Base-by-base conservation (phyloP, 163 green algal species). In the Prototheca cutis region DNA sequence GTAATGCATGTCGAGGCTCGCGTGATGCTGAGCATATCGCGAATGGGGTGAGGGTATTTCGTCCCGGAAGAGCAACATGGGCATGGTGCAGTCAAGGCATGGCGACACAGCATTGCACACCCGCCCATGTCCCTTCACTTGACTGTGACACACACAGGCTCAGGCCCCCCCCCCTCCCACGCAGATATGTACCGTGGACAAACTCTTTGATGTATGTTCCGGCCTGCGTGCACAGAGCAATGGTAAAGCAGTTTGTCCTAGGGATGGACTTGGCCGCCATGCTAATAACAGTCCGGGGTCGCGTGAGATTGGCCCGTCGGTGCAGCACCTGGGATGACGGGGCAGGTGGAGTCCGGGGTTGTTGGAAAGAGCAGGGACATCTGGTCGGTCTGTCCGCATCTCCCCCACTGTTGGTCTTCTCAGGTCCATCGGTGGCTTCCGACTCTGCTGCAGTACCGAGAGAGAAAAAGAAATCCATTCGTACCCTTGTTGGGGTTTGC, bases 201-300 rank as follows among this genome's bases (percentile, higher is more conserved):
- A 92, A 88, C 69, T 93, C 84, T 32, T 95, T 95, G 65, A 95
- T 77, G 63, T 95, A 95, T 6, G 82, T 90, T 17, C 87, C 87
- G n/a, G 85, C 85, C 62, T 82, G 63, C 19, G 76, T 78, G 17
- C 57, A 40, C 40, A 83, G 63, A 13, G 28, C 59, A 33, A 85
- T 65, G 10, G 62, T 15, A 55, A 79, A 67, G 51, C 69, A 66
- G 32, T 45, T 19, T 40, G 19, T 6, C 10, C 48, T 61, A 2
- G 40, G 19, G 4, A 81, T 55, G 45, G 21, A 34, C 40, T 73
- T 34, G 24, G 40, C 49, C 3, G 30, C 27, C 66, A 85, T 68
- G n/a, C 55, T 34, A 21, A 73, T 51, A 4, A 84, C 42, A 0
- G 31, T 68, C 45, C 72, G 61, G 15, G 70, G 39, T 10, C 86